phyloP scores from a whole-genome alignment of 192 early-diverging fungal genomes.

The Gonapodya sp. region DNA sequence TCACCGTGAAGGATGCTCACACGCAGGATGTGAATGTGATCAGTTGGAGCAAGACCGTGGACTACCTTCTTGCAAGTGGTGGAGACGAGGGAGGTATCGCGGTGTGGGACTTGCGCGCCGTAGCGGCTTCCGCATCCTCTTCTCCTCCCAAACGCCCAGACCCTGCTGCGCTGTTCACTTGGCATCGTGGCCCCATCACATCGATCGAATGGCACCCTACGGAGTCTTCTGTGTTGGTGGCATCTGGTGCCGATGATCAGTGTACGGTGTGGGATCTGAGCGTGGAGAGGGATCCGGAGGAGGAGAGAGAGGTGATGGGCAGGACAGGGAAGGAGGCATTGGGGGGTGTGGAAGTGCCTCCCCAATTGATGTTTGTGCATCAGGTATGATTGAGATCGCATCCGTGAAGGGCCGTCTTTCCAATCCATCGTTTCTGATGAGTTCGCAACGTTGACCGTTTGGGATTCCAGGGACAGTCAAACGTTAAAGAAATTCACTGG shows the following conservation, averaged over 20 bases:
- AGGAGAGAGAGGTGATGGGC: conserved; percentile 31
- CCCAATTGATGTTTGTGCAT: conserved; percentile 89
- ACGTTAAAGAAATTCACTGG: conserved; percentile 97
- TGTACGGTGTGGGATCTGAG: conserved; percentile 95
- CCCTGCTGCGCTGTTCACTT: conserved; percentile 87
- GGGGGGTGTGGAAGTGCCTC: conserved; percentile 68
- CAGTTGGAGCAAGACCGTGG: conserved; percentile 75
- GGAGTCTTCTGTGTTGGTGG: conserved; percentile 84
- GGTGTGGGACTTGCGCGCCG: conserved; percentile 87
- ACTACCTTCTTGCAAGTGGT: conserved; percentile 86
- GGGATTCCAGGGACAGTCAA: conserved; percentile 71
- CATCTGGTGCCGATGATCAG: conserved; percentile 90
- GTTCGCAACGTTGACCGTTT: not conserved
- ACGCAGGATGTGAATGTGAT: conserved; percentile 93
- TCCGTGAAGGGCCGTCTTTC: conserved; percentile 19
- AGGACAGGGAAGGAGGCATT: conserved; percentile 34
- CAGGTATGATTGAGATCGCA: conserved; percentile 19
- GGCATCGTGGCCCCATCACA: conserved; percentile 86
- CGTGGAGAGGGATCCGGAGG: conserved; percentile 91
- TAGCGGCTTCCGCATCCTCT: not conserved
- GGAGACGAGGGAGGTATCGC: conserved; percentile 85
- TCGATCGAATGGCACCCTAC: conserved; percentile 95
- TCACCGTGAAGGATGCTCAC: conserved; percentile 66
- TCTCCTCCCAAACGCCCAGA: conserved; percentile 28
- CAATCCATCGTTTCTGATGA: conserved; percentile 4